Conservation (phyloP, 306 rosid species). For the Cucurbita moschata region DNA sequence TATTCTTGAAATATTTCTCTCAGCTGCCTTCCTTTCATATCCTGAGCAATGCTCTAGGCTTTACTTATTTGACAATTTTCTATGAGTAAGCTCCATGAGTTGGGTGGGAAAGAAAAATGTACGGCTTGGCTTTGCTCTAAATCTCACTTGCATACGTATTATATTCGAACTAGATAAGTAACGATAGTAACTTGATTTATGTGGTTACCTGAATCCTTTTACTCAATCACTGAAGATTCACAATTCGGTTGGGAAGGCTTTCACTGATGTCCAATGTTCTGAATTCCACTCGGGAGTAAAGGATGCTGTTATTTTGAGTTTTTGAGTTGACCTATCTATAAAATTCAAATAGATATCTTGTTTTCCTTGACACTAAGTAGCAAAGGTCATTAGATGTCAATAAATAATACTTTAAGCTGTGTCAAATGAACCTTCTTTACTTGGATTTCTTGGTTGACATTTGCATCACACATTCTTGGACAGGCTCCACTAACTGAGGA, state of each 20-base stretch:
- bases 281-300: not conserved
- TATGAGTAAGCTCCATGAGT: not conserved
- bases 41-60: not conserved
- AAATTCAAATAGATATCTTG: not conserved
- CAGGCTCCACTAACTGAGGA: slow-evolving; percentile 95
- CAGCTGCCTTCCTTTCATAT: not conserved
- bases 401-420: not conserved
- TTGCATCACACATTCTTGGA: slow-evolving; percentile 9
- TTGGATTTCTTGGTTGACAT: not conserved
- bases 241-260: not conserved
- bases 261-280: not conserved
- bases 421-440: not conserved
- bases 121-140: not conserved
- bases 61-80: not conserved
- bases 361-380: not conserved
- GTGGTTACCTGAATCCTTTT: not conserved
- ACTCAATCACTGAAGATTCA: not conserved
- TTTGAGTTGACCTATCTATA: not conserved
- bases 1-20: not conserved
- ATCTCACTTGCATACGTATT: not conserved
- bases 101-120: not conserved
- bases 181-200: not conserved
- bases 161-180: not conserved
- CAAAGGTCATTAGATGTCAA: not conserved
- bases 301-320: not conserved